A percentile compares a stretch with the other conserved stretches of the same genome.
phyloP scores from a whole-genome alignment of 169 alveolate genomes.

The Fabrea salina region DNA sequence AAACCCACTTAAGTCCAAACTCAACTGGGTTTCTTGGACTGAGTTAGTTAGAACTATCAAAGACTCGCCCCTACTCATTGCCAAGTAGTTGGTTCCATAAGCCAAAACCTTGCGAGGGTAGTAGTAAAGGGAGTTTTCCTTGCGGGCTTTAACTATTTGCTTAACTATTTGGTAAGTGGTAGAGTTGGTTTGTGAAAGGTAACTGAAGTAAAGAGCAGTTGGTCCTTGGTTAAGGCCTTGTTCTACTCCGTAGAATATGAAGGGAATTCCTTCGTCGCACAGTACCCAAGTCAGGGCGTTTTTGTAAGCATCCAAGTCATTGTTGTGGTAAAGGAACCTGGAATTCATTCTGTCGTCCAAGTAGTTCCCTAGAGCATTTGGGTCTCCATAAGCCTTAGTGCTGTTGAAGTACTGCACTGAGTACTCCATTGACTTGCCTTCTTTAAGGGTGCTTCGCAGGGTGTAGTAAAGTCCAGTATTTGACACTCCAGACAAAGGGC shows the following conservation, averaged over 20 bases:
- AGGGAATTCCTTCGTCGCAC: constrained; percentile 71
- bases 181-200: no score
- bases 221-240: constrained; percentile 74
- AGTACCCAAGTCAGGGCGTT: constrained; percentile 39
- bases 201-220: no score
- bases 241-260: constrained; percentile 79
- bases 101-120: no score
- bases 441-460: constrained; percentile 60
- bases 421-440: constrained; percentile 31
- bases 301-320: no score
- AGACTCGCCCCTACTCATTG: no score
- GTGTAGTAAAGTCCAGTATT: constrained; percentile 76
- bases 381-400: constrained; percentile 41
- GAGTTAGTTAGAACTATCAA: no score
- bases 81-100: no score
- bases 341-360: constrained; percentile 80
- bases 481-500: constrained; percentile 55
- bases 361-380: constrained; percentile 67
- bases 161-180: no score
- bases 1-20: no score
- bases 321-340: constrained; percentile 74
- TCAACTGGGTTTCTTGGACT: no score
- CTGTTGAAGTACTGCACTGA: constrained; percentile 36
- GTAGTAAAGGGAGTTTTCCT: no score
- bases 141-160: no score